Base-by-base conservation (phyloP, 306 rosid species). In the Lathyrus sativus region DNA sequence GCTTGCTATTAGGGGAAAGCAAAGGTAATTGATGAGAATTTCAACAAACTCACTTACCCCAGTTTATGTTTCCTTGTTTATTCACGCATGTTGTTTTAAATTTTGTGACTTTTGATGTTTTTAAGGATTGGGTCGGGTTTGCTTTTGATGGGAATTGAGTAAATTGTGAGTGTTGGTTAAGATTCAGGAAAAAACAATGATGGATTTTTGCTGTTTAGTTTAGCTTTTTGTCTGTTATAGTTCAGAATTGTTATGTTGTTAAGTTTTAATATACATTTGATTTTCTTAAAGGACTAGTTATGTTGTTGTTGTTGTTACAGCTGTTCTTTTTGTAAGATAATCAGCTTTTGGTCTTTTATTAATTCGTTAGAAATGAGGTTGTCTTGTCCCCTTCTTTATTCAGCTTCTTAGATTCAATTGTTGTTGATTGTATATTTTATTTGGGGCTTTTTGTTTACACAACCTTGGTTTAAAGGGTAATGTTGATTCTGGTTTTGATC, bases 131-230 rank as follows among this genome's bases (percentile, higher is more conserved):
- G 79, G 75, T 78, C 70, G 65, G 77, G 55, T 80, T 49, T 73
- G 49, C 83, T 75, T 74, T 87, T 78, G 66, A 14, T 54, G 76
- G 42, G 63, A 79, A 75, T 77, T 84, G 67, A 31, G 68, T 65
- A 70, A 42, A 66, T 68, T 67, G 73, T 50, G 81, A 73, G 78
- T 86, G 73, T 75, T 79, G 62, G 62, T 74, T 87, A 88, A 86
- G 96, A 74, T 80, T 81, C 85, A 65, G 79, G 41, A 38, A 65
- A 45, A 81, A 76, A 82, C 77, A 80, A 57, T 57, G 78, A 73
- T 76, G 80, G 68, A 66, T 68, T 78, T 69, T 19, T 64, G 65
- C 70, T 75, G 77, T 79, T 74, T 60, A 35, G 70, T 79, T 78
- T 74, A 33, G 39, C 43, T 41, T 85, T 61, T 79, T 78, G 81